Evolutionary conservation across 805 yeast genomes (phyloP).

Genomic region (Hermanozyma aechmeae): DNA sequence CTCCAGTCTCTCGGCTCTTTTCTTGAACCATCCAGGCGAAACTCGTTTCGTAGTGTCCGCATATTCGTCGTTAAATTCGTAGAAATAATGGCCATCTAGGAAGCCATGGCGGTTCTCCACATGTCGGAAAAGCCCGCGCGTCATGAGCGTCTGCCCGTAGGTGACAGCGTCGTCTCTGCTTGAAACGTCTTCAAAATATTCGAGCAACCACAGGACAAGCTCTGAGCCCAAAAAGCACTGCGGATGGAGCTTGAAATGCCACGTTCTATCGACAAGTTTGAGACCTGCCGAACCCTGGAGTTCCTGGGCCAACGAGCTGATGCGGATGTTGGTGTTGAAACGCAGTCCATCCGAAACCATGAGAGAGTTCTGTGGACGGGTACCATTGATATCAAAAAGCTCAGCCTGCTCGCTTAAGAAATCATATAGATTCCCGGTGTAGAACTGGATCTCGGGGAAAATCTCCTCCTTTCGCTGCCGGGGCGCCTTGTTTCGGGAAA

Average conservation of each 20-base stretch:
- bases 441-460: constrained; percentile 70
- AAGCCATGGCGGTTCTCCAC: constrained; percentile 79
- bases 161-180: constrained; percentile 75
- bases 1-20: too few relatives aligned
- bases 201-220: constrained; percentile 76
- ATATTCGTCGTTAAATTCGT: constrained; percentile 55
- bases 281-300: constrained; percentile 60
- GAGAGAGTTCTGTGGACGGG: constrained; percentile 18
- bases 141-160: constrained; percentile 74
- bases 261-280: constrained; percentile 64
- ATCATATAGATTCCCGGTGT: constrained; percentile 74
- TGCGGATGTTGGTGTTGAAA: constrained; percentile 41
- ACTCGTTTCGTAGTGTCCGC: constrained; percentile 24
- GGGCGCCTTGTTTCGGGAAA: constrained; percentile 18
- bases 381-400: constrained; percentile 27
- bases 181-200: constrained; percentile 69
- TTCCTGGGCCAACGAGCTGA: constrained; percentile 49
- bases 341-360: constrained; percentile 26
- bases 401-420: constrained; percentile 46
- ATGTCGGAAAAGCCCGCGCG: constrained; percentile 62
- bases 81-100: constrained; percentile 89
- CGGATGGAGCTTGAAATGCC: constrained; percentile 81
- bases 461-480: constrained; percentile 35
- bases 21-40: constrained; percentile 29
- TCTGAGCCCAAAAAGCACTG: constrained; percentile 82